Evolutionary conservation across 1,139 yeast species (phyloP), one percentile per base, ranked within the genome.

Genomic region (Lodderomyces pseudojiufengensis): DNA sequence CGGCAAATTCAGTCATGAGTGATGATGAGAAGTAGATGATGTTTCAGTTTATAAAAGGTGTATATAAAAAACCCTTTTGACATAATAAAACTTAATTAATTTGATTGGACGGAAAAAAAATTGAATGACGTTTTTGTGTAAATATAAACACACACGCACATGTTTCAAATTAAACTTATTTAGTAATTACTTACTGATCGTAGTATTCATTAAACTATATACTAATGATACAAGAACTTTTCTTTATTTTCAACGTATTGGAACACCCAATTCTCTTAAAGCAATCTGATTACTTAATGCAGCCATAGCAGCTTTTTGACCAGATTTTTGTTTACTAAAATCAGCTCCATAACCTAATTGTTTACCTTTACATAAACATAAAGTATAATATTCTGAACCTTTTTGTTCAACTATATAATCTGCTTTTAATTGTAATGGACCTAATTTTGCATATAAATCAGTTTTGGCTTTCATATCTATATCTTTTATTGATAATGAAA

Each of bases 301-400:
- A 33, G 55, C 50, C 59, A 51, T 48, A 5, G 65, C 64, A 6
- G 65, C 63, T 47, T 54, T 54, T 27, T 54, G 61, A 12, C 55
- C 51, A 20, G 70, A 66, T 10, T 49, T 41, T 37, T 56, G 55
- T 44, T 62, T 61, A 35, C 50, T 57, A 3, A 43, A 35, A 41
- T 63, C 67, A 29, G 50, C 48, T 4, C 69, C 67, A 11, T 50
- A 51, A 2, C 70, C 72, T 16, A 66, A 49, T 3, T 57, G 47
- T 9, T 52, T 37, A 9, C 58, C 61, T 36, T 60, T 58, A 25
- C 27, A 16, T 3, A 11, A 9, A 18, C 31, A 32, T 5, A 14
- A 6, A 10, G 35, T 12, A 23, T 21, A 26, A 15, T 13, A 27
- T 24, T 16, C 25, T 4, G 9, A 5, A 10, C 26, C 31, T 3